Percentiles rank a stretch among this genome's conserved stretches.
phyloP scores from a whole-genome alignment of 192 early-diverging fungal species.

The Podochytrium sp. region DNA sequence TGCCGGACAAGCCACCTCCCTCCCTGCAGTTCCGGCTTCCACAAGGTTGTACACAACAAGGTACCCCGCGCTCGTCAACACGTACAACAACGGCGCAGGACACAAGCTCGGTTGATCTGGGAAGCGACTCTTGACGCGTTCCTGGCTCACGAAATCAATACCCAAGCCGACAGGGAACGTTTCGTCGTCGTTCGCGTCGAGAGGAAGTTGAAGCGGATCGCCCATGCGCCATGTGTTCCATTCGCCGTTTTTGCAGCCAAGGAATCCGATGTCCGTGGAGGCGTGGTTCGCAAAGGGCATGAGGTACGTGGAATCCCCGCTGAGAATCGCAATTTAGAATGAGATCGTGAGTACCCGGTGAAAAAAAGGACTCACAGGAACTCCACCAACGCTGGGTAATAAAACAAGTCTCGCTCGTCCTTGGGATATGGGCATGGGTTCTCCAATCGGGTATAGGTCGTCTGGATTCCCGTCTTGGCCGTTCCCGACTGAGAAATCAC shows the following conservation, averaged over 20 bases:
- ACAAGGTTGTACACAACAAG: constrained; percentile 1
- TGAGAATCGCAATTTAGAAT: no score
- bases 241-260: constrained; percentile 48
- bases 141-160: constrained; percentile 71
- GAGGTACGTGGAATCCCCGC: constrained; percentile 1
- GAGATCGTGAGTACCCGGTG: no score
- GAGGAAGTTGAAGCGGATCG: constrained; percentile 51
- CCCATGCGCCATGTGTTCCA: constrained; percentile 77
- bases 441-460: constrained; percentile 38
- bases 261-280: constrained; percentile 34
- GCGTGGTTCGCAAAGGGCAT: neutral
- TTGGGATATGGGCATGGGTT: constrained; percentile 27
- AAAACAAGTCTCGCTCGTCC: constrained; percentile 31
- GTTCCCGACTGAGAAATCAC: constrained; percentile 38
- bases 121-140: neutral
- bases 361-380: neutral
- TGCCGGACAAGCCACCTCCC: neutral
- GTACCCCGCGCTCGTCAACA: constrained; percentile 11
- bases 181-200: constrained; percentile 57
- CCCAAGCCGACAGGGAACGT: constrained; percentile 73
- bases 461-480: constrained; percentile 29
- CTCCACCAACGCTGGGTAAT: no score
- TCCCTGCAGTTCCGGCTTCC: neutral
- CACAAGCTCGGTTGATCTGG: neutral
- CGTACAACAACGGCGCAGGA: constrained; percentile 20